Evolutionary conservation across 805 yeast genomes (phyloP).

Genomic region (Monosporozyma unispora): DNA sequence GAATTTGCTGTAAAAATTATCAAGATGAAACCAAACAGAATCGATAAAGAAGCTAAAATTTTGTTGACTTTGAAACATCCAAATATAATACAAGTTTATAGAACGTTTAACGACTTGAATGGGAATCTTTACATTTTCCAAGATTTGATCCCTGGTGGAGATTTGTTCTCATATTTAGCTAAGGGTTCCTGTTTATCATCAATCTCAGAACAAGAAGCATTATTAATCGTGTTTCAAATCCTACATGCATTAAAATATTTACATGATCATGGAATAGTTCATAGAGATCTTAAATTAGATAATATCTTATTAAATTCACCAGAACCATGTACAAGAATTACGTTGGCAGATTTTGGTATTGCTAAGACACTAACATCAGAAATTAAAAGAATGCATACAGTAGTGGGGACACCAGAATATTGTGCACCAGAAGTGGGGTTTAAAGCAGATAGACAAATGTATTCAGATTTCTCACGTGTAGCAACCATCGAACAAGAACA

Average conservation of each 20-base stretch:
- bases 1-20: constrained; percentile 44
- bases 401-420: constrained; percentile 60
- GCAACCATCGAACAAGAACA: constrained; percentile 19
- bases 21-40: constrained; percentile 22
- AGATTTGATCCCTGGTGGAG: constrained; percentile 49
- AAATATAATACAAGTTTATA: constrained; percentile 40
- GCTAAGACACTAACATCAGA: constrained; percentile 30
- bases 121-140: constrained; percentile 38
- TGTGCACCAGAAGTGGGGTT: constrained; percentile 65
- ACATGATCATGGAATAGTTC: constrained; percentile 47
- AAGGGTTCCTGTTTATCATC: constrained; percentile 33
- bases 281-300: constrained; percentile 59
- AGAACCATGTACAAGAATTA: constrained; percentile 42
- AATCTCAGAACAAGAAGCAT: constrained; percentile 45
- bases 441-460: constrained; percentile 25
- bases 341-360: constrained; percentile 64
- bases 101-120: constrained; percentile 22
- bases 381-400: constrained; percentile 36
- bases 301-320: constrained; percentile 51
- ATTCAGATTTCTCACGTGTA: constrained; percentile 20
- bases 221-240: constrained; percentile 48
- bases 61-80: constrained; percentile 36
- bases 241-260: constrained; percentile 47
- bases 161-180: constrained; percentile 46
- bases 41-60: constrained; percentile 38